phyloP scores from a whole-genome alignment of 257 asterid species.

The Buddleja alternifolia region DNA sequence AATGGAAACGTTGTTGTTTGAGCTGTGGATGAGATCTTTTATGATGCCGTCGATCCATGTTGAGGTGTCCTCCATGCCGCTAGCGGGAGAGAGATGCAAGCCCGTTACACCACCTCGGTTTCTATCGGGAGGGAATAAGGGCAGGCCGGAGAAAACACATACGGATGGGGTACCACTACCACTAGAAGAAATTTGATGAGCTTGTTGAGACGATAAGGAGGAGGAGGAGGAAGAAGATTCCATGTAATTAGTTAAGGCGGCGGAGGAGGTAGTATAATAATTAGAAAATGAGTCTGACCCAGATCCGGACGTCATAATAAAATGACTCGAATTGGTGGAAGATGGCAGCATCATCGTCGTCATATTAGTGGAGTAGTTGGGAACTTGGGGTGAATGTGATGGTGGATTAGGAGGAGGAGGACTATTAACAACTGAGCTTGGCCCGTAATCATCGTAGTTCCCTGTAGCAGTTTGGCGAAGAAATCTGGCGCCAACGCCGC shows the following conservation, averaged over 20 bases:
- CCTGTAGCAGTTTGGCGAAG: constrained; percentile 50
- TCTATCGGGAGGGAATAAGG: constrained; percentile 81
- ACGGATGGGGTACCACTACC: constrained; percentile 47
- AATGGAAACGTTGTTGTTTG: constrained; percentile 68
- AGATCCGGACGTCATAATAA: constrained; percentile 50
- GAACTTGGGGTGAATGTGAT: constrained; percentile 31
- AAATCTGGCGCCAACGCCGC: constrained; percentile 44
- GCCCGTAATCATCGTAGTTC: constrained; percentile 20
- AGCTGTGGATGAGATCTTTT: constrained; percentile 78
- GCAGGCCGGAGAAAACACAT: constrained; percentile 91
- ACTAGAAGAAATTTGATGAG: constrained; percentile 19
- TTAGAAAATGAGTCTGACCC: constrained; percentile 32
- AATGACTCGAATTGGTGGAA: constrained; percentile 41
- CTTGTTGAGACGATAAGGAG: constrained; percentile 22
- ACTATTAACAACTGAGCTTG: constrained; percentile 21
- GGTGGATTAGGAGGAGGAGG: constrained; percentile 32
- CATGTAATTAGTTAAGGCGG: constrained; percentile 24
- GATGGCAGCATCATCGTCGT: constrained; percentile 40
- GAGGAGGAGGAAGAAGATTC: constrained; percentile 38
- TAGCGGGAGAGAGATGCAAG: constrained; percentile 23
- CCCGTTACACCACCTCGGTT: constrained; percentile 25
- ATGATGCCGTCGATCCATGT: constrained; percentile 92
- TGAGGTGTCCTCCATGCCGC: constrained; percentile 66
- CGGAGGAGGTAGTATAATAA: background rate
- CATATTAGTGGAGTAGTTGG: constrained; percentile 80